Percentiles rank a stretch among this genome's conserved stretches.
Evolutionary conservation across 2,329 filamentous ascomycete species (phyloP).

Genomic region (Plectosphaerella plurivora): DNA sequence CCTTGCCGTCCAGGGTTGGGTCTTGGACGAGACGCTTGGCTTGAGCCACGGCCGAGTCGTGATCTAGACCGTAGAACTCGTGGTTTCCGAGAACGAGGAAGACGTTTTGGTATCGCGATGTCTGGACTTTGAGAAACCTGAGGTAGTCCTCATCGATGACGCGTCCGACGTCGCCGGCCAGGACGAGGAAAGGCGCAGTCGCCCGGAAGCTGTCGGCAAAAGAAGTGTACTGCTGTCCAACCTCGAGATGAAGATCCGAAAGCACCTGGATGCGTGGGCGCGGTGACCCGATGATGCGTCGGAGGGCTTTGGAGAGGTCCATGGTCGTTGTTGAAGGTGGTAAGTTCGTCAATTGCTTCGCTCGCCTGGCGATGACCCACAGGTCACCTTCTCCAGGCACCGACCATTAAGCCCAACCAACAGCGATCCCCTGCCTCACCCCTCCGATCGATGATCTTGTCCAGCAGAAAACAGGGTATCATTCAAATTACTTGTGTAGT

Average conservation of each 20-base stretch:
- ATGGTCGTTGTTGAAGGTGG: no score
- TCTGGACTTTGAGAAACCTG: constrained; percentile 35
- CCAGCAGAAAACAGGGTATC: no score
- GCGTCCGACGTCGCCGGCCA: constrained; percentile 46
- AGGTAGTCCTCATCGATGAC: constrained; percentile 39
- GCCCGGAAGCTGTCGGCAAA: constrained; percentile 30
- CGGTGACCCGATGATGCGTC: neutral
- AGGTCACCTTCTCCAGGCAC: no score
- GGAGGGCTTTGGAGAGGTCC: no score
- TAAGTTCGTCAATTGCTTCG: no score
- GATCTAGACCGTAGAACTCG: constrained; percentile 44
- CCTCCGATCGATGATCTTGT: no score
- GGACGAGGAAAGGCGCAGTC: constrained; percentile 35
- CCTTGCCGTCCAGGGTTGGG: constrained; percentile 25
- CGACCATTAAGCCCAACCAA: no score
- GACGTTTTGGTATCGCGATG: constrained; percentile 34
- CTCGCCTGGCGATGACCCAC: no score
- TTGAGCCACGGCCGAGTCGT: constrained; percentile 27
- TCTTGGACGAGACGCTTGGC: constrained; percentile 34
- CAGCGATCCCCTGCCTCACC: no score
- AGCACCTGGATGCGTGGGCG: constrained; percentile 31
- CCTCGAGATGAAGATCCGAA: constrained; percentile 47
- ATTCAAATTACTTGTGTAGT: no score
- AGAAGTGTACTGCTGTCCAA: constrained; percentile 34
- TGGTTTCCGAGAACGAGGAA: constrained; percentile 50